Conservation (phyloP, 345 rosid genomes). For the Syzygium aromaticum region DNA sequence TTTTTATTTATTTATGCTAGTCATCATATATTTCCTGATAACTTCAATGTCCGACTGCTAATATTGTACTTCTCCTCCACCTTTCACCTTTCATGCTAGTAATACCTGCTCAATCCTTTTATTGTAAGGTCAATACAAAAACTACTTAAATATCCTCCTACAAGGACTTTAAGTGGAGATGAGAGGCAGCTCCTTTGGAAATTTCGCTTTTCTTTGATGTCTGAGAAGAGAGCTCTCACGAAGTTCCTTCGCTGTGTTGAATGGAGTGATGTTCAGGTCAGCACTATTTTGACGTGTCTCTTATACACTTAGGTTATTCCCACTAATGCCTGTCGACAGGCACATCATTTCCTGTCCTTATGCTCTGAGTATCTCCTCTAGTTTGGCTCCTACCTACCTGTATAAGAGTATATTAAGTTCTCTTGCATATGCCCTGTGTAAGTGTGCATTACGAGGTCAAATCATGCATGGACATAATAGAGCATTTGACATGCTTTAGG, state of each 20-base stretch:
- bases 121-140: slow-evolving; percentile 65
- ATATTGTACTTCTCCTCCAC: not conserved
- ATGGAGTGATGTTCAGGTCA: slow-evolving; percentile 96
- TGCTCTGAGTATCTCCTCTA: not conserved
- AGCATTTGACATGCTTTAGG: not conserved
- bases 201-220: slow-evolving; percentile 87
- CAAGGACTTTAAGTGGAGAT: slow-evolving; percentile 83
- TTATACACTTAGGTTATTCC: not conserved
- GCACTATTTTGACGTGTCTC: not conserved
- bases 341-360: not conserved
- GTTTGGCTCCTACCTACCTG: not conserved
- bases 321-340: not conserved
- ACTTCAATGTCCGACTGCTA: not conserved
- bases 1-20: not conserved
- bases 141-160: slow-evolving; percentile 85
- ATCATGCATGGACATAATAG: accelerated
- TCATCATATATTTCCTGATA: not conserved
- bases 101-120: not conserved
- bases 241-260: slow-evolving; percentile 93
- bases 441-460: not conserved
- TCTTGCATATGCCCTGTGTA: not conserved
- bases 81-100: not conserved
- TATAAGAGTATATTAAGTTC: not conserved
- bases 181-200: slow-evolving; percentile 98
- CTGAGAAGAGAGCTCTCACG: slow-evolving; percentile 92